Conservation (phyloP, 495 filamentous ascomycete genomes). For the Aspergillus cavernicola region DNA sequence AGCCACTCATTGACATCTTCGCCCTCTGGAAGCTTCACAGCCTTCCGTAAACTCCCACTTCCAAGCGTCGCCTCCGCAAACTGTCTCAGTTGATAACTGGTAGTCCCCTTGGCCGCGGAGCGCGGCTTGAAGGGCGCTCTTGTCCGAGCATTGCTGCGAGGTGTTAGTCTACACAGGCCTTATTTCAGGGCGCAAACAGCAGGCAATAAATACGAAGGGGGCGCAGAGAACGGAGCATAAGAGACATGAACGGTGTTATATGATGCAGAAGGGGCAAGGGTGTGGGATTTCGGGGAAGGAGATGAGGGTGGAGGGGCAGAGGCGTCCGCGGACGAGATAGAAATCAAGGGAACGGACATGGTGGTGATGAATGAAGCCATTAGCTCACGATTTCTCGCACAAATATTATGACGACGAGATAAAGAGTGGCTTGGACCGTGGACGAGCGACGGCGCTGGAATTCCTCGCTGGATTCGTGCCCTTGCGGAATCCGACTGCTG, state of each 20-base stretch:
- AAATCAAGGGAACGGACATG: constrained; percentile 56
- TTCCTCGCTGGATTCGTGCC: constrained; percentile 7
- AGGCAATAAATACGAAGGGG: constrained; percentile 40
- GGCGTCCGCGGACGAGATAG: constrained; percentile 31
- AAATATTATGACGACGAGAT: not conserved
- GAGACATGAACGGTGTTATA: constrained; percentile 33
- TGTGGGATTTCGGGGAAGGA: constrained; percentile 16
- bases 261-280: constrained; percentile 21
- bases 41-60: constrained; percentile 90
- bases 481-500: constrained; percentile 2
- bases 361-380: constrained; percentile 70
- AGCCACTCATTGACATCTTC: constrained; percentile 98
- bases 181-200: constrained; percentile 40
- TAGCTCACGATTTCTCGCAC: constrained; percentile 6
- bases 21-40: constrained; percentile 93
- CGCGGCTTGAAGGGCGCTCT: constrained; percentile 90
- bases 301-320: constrained; percentile 20
- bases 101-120: constrained; percentile 80
- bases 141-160: constrained; percentile 80
- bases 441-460: constrained; percentile 5
- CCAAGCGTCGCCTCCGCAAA: constrained; percentile 97
- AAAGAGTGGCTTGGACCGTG: constrained; percentile 1
- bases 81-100: constrained; percentile 91
- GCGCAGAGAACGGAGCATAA: constrained; percentile 30
- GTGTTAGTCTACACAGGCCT: constrained; percentile 40